Percentiles rank a stretch among this genome's conserved stretches.
Evolutionary conservation across 1,139 yeast species (phyloP).

Genomic region (Pichia sp.): DNA sequence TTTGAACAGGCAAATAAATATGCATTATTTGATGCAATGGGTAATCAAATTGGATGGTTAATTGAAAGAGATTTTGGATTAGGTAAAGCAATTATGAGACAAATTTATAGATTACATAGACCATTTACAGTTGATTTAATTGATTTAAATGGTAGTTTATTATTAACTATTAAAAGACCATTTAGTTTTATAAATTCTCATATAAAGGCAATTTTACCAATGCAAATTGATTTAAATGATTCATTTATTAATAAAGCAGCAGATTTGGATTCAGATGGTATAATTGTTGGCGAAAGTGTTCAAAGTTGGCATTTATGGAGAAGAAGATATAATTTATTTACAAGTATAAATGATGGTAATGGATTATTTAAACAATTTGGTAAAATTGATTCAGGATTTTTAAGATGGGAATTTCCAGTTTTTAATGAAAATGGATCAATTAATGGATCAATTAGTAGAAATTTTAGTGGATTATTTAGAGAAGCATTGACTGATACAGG

Average conservation of each 20-base stretch:
- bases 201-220: constrained; percentile 65
- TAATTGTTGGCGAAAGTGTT: constrained; percentile 70
- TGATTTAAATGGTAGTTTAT: constrained; percentile 61
- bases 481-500: constrained; percentile 95
- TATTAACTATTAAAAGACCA: constrained; percentile 70
- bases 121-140: constrained; percentile 81
- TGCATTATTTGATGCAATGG: constrained; percentile 63
- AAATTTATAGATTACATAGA: constrained; percentile 73
- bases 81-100: constrained; percentile 65
- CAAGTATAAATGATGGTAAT: constrained; percentile 26
- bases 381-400: constrained; percentile 75
- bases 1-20: constrained; percentile 88
- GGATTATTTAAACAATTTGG: constrained; percentile 69
- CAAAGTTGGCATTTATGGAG: constrained; percentile 97
- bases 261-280: constrained; percentile 32
- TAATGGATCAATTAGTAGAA: constrained; percentile 76
- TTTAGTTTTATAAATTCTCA: constrained; percentile 86
- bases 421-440: constrained; percentile 50
- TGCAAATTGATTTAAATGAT: constrained; percentile 10
- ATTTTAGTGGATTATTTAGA: constrained; percentile 92
- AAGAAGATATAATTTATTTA: constrained; percentile 73
- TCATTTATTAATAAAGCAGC: constrained; percentile 4
- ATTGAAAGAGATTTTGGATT: constrained; percentile 74
- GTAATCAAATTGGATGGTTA: constrained; percentile 75
- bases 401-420: constrained; percentile 83